A percentile compares a stretch with the other conserved stretches of the same genome.
phyloP scores from a whole-genome alignment of 176 grass and related monocot genomes.

The Puya raimondii region DNA sequence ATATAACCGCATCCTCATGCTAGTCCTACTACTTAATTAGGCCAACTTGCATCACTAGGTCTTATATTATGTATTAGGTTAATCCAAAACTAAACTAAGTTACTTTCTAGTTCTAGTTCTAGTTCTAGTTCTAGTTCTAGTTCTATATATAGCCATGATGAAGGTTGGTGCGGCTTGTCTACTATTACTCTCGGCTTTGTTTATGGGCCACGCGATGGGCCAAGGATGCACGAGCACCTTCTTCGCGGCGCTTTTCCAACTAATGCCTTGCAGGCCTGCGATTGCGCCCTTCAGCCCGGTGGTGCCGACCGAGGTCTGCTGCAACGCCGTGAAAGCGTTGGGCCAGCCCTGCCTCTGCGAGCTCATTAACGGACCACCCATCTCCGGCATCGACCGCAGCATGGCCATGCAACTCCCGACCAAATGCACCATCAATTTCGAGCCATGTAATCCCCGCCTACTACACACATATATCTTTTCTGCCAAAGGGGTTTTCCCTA shows the following conservation, averaged over 20 bases:
- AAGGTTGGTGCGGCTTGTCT: neutral
- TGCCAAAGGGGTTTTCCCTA: no score
- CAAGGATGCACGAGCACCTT: constrained; percentile 17
- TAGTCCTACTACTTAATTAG: neutral
- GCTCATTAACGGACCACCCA: constrained; percentile 30
- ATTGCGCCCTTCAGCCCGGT: constrained; percentile 41
- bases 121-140: no score
- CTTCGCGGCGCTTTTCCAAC: constrained; percentile 23
- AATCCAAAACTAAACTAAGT: neutral
- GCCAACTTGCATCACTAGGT: neutral
- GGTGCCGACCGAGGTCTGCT: constrained; percentile 30
- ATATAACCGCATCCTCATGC: neutral
- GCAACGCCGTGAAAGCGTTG: constrained; percentile 31
- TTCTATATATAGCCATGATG: neutral
- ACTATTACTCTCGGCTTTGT: constrained; percentile 5
- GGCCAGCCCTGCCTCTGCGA: constrained; percentile 42
- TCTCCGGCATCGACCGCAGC: constrained; percentile 35
- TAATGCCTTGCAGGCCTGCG: constrained; percentile 46
- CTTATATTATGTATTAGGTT: no score
- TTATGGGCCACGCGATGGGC: neutral
- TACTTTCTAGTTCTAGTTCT: no score
- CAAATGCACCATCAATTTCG: constrained; percentile 19
- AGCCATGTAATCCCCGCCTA: constrained; percentile 17
- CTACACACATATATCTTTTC: no score
- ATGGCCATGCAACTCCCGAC: constrained; percentile 32